Evolutionary conservation across 1,139 yeast species (phyloP), one percentile per base, ranked within the genome.

Genomic region (Dujonia santamariae): DNA sequence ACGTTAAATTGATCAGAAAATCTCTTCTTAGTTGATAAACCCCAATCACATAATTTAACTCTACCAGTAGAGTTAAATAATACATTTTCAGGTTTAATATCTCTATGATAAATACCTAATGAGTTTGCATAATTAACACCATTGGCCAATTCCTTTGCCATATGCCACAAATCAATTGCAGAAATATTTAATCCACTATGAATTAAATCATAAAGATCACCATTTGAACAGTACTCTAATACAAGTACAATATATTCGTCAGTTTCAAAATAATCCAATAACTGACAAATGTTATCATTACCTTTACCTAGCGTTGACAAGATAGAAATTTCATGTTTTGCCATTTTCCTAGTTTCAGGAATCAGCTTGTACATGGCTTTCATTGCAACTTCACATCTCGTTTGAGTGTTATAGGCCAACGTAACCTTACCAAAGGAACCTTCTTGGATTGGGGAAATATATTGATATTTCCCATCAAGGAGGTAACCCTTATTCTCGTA

Each of bases 41-140:
- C 80, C 79, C 79, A 75, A 53, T 75, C 80, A 49, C 79, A 73
- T 35, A 75, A 51, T 54, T 74, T 74, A 38, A 71, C 63, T 36
- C 61, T 49, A 30, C 69, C 71, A 36, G 56, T 46, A 34, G 50
- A 53, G 36, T 57, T 59, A 37, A 74, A 56, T 38, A 75, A 56
- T 34, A 75, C 63, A 42, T 75, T 75, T 45, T 75, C 80, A 1
- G 80, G 80, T 48, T 75, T 75, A 30, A 75, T 56, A 50, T 75
- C 80, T 32, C 80, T 61, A 49, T 75, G 80, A 50, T 61, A 74
- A 20, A 75, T 56, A 2, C 72, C 70, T 34, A 52, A 51, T 4
- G 61, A 48, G 46, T 75, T 79, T 20, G 72, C 58, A 45, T 54
- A 69, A 7, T 46, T 45, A 26, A 74, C 46, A 9, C 73, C 78